Base-by-base conservation (phyloP, 768 basidiomycete genomes). In the Dacryopinax primogenitus region DNA sequence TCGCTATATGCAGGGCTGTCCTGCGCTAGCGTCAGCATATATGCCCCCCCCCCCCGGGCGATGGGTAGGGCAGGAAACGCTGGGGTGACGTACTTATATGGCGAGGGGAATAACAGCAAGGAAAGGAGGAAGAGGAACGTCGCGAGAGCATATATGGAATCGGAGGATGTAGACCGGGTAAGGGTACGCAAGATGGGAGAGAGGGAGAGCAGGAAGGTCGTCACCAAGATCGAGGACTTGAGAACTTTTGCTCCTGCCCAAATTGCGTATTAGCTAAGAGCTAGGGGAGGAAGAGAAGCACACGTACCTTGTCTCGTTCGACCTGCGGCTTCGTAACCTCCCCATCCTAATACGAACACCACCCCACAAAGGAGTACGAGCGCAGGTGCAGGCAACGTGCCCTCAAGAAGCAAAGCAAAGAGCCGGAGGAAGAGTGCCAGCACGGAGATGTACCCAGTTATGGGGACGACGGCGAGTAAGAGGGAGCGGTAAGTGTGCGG, bases 91-190 rank as follows among this genome's bases (percentile, higher is more conserved):
- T 23, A 44, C 41, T 44, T 44, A 23, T 44, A 44, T 15, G 41
- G 41, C 4, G 41, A 44, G 3, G 41, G 41, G 18, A 44, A 44
- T 15, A 44, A 23, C 41, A 44, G 41, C 23, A 44, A 23, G 3
- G 41, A 44, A 37, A 96, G 77, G 63, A 84, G 78, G 74, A 97
- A 90, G 45, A 98, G 82, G 63, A 81, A 79, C 2, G 90, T 89
- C n/a, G 92, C 84, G 62, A 97, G 76, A 4, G 95, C 93, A 92
- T 92, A 97, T 68, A 98, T 94, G 32, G 92, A 92, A 74, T 99
- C 96, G 13, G 90, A 90, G 37, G 95, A 96, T 2, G 94, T 97
- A 28, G 94, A 91, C 37, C 90, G 88, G 32, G 92, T 95, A 71
- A 99, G 77, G 3, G 95, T 97, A 71, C 87, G 84, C 65, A 98